Conservation (phyloP, 208 protist species). For the Trypanosoma scelopori region DNA sequence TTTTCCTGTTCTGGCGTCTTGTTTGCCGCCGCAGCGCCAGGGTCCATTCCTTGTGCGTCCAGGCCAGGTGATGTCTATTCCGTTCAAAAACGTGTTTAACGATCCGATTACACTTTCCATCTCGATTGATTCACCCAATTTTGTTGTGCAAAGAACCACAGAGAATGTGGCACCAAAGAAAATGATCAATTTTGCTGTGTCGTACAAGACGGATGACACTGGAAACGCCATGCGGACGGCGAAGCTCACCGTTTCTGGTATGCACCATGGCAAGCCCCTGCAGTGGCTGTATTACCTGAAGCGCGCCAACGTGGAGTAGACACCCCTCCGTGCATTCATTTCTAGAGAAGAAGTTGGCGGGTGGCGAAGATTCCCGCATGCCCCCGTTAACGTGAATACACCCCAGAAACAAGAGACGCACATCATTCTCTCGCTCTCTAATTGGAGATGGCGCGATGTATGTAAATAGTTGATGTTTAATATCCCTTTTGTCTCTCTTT, state of each 20-base stretch:
- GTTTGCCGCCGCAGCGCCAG: conserved; percentile 89
- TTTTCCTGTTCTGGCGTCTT: conserved; percentile 89
- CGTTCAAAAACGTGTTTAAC: conserved; percentile 95
- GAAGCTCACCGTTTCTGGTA: conserved; percentile 54
- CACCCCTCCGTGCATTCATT: background rate
- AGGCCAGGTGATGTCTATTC: conserved; percentile 62
- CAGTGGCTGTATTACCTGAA: conserved; percentile 92
- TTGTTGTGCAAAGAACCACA: conserved; percentile 79
- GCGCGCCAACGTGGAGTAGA: background rate
- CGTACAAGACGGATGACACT: conserved; percentile 64
- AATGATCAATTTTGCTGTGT: conserved; percentile 61
- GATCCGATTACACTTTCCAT: conserved; percentile 78
- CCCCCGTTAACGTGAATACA: too few relatives aligned
- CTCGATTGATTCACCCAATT: conserved; percentile 78
- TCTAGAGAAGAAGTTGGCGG: background rate
- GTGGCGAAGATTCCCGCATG: too few relatives aligned
- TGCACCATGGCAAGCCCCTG: conserved; percentile 38
- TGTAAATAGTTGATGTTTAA: conserved; percentile 22
- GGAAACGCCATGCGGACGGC: conserved; percentile 20
- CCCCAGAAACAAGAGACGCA: too few relatives aligned
- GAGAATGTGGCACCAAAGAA: conserved; percentile 88
- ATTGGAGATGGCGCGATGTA: background rate
- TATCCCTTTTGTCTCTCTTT: background rate
- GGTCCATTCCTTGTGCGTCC: conserved; percentile 86
- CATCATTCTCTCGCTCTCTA: too few relatives aligned